Percentiles rank a stretch among this genome's conserved stretches.
Conservation (phyloP, 768 basidiomycete species). For the Amanita rimosa region DNA sequence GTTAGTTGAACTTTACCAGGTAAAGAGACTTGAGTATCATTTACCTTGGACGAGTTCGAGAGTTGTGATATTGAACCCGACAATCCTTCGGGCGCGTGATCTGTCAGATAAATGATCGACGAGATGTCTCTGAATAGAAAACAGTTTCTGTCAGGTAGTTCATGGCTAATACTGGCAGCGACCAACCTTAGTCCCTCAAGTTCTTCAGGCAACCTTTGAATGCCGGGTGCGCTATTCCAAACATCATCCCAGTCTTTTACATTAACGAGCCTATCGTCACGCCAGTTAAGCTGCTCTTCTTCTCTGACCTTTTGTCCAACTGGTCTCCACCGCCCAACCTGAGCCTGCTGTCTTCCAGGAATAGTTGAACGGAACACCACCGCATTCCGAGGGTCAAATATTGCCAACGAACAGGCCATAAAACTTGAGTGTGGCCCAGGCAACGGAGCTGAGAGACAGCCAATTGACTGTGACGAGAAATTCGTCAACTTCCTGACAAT, state of each 20-base stretch:
- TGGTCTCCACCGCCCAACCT: slow-evolving; percentile 68
- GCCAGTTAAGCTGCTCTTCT: neutral
- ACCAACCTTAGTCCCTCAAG: slow-evolving; percentile 28
- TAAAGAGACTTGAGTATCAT: neutral
- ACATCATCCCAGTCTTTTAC: slow-evolving; percentile 35
- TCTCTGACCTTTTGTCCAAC: slow-evolving; percentile 24
- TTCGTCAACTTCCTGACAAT: slow-evolving; percentile 28
- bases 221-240: slow-evolving; percentile 26
- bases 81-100: slow-evolving; percentile 47
- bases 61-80: slow-evolving; percentile 29
- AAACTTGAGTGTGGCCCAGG: slow-evolving; percentile 14
- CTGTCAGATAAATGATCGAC: slow-evolving; percentile 43
- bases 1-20: neutral
- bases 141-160: neutral
- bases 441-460: slow-evolving; percentile 51
- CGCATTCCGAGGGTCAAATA: slow-evolving; percentile 32
- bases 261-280: neutral
- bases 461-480: slow-evolving; percentile 33
- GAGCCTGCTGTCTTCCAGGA: slow-evolving; percentile 41
- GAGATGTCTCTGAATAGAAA: slow-evolving; percentile 19
- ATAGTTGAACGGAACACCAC: slow-evolving; percentile 53
- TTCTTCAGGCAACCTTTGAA: slow-evolving; percentile 22
- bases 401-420: slow-evolving; percentile 46
- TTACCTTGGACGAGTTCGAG: slow-evolving; percentile 36
- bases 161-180: slow-evolving; percentile 3